Conservation (phyloP, 108 stramenopile genomes). For the Cyclotella kingstonii region DNA sequence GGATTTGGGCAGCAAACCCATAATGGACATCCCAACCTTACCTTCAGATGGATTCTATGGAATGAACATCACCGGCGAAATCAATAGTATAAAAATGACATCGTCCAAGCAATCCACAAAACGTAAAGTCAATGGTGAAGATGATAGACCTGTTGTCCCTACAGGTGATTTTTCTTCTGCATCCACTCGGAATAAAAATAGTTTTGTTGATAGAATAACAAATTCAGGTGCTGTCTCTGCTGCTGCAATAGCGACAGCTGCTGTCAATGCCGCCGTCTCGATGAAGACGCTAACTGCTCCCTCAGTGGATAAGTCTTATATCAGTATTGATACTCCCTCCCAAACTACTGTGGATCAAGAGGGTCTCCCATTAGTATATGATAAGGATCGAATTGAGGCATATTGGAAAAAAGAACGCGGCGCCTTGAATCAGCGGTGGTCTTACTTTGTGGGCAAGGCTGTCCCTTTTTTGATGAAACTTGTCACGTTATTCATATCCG, state of each 20-base stretch:
- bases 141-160: neutral
- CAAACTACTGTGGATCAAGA: slow-evolving; percentile 64
- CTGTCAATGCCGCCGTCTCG: slow-evolving; percentile 88
- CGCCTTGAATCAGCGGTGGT: slow-evolving; percentile 87
- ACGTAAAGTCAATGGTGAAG: neutral
- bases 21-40: slow-evolving; percentile 27
- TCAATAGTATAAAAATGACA: slow-evolving; percentile 43
- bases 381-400: slow-evolving; percentile 82
- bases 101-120: slow-evolving; percentile 22
- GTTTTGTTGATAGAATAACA: slow-evolving; percentile 51
- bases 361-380: slow-evolving; percentile 91
- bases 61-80: slow-evolving; percentile 41
- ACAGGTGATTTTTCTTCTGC: neutral
- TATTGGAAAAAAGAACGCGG: slow-evolving; percentile 92
- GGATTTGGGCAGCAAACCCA: neutral
- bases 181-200: slow-evolving; percentile 8
- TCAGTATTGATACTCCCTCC: slow-evolving; percentile 57
- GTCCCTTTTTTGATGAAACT: slow-evolving; percentile 85
- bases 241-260: slow-evolving; percentile 87
- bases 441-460: slow-evolving; percentile 85
- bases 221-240: slow-evolving; percentile 75
- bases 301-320: slow-evolving; percentile 69
- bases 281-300: slow-evolving; percentile 84
- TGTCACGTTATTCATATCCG: slow-evolving; percentile 74
- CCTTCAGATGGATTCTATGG: slow-evolving; percentile 32